Evolutionary conservation across 2,329 filamentous ascomycete species (phyloP).

Genomic region (Fusarium agapanthi): DNA sequence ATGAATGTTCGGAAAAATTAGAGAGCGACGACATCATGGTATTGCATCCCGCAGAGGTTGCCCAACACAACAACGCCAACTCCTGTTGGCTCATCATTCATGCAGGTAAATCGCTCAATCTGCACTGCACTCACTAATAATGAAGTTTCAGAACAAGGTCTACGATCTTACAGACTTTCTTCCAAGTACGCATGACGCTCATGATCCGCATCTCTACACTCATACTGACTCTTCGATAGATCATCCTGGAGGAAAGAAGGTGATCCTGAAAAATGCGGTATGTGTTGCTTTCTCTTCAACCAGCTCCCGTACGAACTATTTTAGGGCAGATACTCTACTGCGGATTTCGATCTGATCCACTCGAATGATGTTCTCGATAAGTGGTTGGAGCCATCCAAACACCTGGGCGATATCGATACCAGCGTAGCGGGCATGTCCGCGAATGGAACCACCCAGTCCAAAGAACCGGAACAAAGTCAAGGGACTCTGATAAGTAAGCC

Average conservation of each 20-base stretch:
- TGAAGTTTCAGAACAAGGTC: not conserved
- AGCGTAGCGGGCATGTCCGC: not conserved
- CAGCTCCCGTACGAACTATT: accelerated
- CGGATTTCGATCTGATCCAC: constrained; percentile 15
- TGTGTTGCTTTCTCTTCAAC: accelerated
- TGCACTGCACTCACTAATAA: not conserved
- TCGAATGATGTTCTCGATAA: constrained; percentile 18
- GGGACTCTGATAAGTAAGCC: not conserved
- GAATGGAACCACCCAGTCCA: not conserved
- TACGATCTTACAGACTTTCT: constrained; percentile 26
- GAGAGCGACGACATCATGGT: not conserved
- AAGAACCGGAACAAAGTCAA: not conserved
- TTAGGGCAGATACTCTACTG: constrained; percentile 20
- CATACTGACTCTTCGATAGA: not conserved
- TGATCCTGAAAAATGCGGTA: constrained; percentile 25
- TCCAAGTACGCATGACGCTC: not conserved
- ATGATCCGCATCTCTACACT: accelerated
- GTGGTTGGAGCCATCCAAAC: constrained; percentile 8
- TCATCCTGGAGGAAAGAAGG: constrained; percentile 15
- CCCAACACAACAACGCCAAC: constrained; percentile 4
- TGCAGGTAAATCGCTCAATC: not conserved
- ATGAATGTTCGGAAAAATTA: not conserved
- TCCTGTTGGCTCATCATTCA: constrained; percentile 29
- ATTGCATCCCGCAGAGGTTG: constrained; percentile 10
- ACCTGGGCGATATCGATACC: constrained; percentile 10